Evolutionary conservation across 2,329 filamentous ascomycete genomes (phyloP), one percentile per base, ranked within the genome.

Genomic region (Neurospora sp.): DNA sequence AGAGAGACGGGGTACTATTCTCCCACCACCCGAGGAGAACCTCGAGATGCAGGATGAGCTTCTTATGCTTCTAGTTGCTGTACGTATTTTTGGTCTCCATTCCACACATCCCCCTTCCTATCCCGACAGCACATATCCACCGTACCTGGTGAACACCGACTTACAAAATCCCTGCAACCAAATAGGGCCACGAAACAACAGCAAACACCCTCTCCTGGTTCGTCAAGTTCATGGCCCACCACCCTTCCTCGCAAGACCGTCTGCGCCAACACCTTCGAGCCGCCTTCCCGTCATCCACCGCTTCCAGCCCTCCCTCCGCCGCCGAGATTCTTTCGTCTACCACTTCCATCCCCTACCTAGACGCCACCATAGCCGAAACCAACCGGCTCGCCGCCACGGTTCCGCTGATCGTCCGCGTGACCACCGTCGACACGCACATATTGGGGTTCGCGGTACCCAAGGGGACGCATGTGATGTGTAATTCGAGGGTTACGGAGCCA

Each of bases 141-240:
- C 3, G 28, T 28, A 28, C 28, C 28, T 28, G 28, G 28, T 28
- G 28, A 28, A 28, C 28, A 28, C 28, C 28, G 28, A 28, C 28
- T 28, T 4, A 28, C 28, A 28, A 28, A 28, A 28, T 28, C 28
- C 28, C 4, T 28, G 28, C 1, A 28, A 28, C 28, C 28, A 28
- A 28, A 28, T 28, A 80, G 66, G 83, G 82, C n/a, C 80, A 83
- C 70, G 82, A 85, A 66, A 84, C 83, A 0, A 83, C 80, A 0
- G 77, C 79, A 11, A 82, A 79, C 8, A 81, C 67, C 8, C 71
- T 71, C 46, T 70, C 68, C 6, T 75, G 73, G 73, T 75, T 74
- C 23, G 70, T 72, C 69, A 74, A 74, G 65, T 67, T 73, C 39
- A 73, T 74, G 65, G 70, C 72, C 1, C 17, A 65, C 3, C 43